Percentiles rank a stretch among this genome's conserved stretches.
Evolutionary conservation across 1,284 basidiomycete species (phyloP).

Genomic region (Phellinidium pouzarii): DNA sequence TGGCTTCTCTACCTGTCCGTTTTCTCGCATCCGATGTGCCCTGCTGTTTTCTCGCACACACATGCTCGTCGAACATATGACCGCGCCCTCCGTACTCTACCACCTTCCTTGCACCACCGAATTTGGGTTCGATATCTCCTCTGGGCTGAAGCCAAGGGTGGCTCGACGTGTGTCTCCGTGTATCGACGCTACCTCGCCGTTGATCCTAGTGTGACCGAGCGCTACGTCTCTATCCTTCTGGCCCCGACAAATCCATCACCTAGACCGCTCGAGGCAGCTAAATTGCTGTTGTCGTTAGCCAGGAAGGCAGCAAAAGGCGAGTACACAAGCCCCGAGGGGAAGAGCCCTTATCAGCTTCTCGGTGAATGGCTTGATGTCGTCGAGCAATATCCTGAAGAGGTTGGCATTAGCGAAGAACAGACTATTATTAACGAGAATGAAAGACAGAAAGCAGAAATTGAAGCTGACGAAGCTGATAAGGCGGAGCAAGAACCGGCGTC

Average conservation of each 20-base stretch:
- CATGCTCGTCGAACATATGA: slow-evolving; percentile 95
- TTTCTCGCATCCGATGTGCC: slow-evolving; percentile 88
- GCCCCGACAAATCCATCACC: slow-evolving; percentile 57
- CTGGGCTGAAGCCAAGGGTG: slow-evolving; percentile 85
- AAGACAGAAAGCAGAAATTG: slow-evolving; percentile 29
- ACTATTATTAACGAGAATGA: slow-evolving; percentile 46
- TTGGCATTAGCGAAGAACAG: slow-evolving; percentile 84
- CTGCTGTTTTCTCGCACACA: slow-evolving; percentile 75
- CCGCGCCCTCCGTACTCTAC: slow-evolving; percentile 88
- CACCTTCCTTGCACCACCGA: slow-evolving; percentile 89
- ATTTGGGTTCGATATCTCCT: slow-evolving; percentile 94
- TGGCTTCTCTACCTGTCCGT: slow-evolving; percentile 93
- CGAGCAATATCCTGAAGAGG: slow-evolving; percentile 87
- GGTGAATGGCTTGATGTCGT: slow-evolving; percentile 91
- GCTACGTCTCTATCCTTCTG: slow-evolving; percentile 75
- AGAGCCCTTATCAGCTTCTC: slow-evolving; percentile 92
- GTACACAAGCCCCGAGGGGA: slow-evolving; percentile 87
- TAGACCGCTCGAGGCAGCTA: slow-evolving; percentile 91
- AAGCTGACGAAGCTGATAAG: slow-evolving; percentile 25
- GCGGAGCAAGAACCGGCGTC: slow-evolving; percentile 38
- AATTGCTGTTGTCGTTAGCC: slow-evolving; percentile 79
- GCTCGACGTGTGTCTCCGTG: slow-evolving; percentile 78
- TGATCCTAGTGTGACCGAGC: slow-evolving; percentile 82
- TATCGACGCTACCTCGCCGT: slow-evolving; percentile 88
- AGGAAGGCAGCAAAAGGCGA: slow-evolving; percentile 78